Evolutionary conservation across 768 basidiomycete genomes (phyloP).

Genomic region (Leucosporidium creatinivorum): DNA sequence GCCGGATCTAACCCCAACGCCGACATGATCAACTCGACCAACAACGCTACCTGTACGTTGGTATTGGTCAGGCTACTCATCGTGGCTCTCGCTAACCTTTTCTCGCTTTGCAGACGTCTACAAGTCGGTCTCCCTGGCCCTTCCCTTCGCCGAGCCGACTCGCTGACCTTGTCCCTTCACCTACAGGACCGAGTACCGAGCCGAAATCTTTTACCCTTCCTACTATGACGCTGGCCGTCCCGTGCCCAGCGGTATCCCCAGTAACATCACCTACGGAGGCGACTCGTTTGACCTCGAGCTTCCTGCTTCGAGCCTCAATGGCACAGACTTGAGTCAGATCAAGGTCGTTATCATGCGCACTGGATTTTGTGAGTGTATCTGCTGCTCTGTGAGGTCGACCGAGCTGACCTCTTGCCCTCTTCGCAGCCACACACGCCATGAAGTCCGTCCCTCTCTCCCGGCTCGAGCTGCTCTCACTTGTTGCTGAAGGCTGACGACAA

Average conservation of each 20-base stretch:
- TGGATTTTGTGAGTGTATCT: constrained; percentile 55
- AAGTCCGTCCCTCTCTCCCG: neutral
- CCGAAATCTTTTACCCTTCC: constrained; percentile 47
- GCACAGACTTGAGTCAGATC: constrained; percentile 74
- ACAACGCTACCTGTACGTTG: neutral
- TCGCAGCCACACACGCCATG: neutral
- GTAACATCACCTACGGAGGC: constrained; percentile 54
- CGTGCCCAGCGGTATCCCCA: constrained; percentile 55
- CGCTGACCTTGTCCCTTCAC: neutral
- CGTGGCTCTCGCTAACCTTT: neutral
- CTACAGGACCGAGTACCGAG: constrained; percentile 60
- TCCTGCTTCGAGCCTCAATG: neutral
- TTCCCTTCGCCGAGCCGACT: neutral
- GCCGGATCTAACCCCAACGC: constrained; percentile 89
- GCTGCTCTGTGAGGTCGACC: neutral
- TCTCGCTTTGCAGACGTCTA: neutral
- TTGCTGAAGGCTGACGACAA: too few species aligned
- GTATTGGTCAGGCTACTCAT: too few species aligned
- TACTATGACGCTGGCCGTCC: constrained; percentile 65
- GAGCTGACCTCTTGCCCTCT: neutral
- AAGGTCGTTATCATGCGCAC: constrained; percentile 95
- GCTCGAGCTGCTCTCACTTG: neutral
- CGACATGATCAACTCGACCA: constrained; percentile 45
- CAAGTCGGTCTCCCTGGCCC: neutral
- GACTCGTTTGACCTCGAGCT: constrained; percentile 59